These are phyloP conservation scores for Claviceps cyperi DNA, from an alignment of 2,329 filamentous ascomycete species.

Conservation along the genomic window DNA sequence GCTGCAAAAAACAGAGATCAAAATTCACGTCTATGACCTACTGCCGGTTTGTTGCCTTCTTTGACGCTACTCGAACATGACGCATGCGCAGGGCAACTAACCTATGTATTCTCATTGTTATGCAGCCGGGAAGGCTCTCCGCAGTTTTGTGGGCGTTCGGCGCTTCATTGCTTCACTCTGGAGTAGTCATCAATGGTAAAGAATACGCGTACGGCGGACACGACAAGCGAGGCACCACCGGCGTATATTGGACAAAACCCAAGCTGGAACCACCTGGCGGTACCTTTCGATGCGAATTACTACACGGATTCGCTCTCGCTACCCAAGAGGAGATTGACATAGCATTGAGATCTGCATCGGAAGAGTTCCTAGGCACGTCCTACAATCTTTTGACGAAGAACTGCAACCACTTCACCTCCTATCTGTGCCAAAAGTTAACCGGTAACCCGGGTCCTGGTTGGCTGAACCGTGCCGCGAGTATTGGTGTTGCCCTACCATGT, in stretches of 20 bases:
- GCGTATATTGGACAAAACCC: conserved; percentile 73
- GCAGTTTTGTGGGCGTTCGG: conserved; percentile 65
- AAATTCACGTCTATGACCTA: conserved; percentile 67
- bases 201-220: conserved; percentile 84
- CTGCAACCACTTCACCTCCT: conserved; percentile 78
- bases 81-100: neutral
- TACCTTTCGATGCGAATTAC: conserved; percentile 58
- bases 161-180: conserved; percentile 65
- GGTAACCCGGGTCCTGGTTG: conserved; percentile 55
- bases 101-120: conserved; percentile 4
- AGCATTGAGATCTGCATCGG: conserved; percentile 53
- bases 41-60: conserved; percentile 40
- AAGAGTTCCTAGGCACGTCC: conserved; percentile 57
- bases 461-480: conserved; percentile 73
- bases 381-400: conserved; percentile 77
- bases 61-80: neutral
- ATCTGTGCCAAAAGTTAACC: conserved; percentile 60
- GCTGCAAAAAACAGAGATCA: conserved; percentile 56
- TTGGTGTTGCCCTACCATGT: conserved; percentile 68
- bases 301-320: conserved; percentile 66
- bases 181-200: conserved; percentile 63
- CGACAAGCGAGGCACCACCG: conserved; percentile 52
- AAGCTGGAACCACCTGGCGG: conserved; percentile 60
- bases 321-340: conserved; percentile 54
- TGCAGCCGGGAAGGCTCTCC: conserved; percentile 57